Evolutionary conservation across 2,329 filamentous ascomycete genomes (phyloP), one percentile per base, ranked within the genome.

Genomic region (Microdochium trichocladiopsis): DNA sequence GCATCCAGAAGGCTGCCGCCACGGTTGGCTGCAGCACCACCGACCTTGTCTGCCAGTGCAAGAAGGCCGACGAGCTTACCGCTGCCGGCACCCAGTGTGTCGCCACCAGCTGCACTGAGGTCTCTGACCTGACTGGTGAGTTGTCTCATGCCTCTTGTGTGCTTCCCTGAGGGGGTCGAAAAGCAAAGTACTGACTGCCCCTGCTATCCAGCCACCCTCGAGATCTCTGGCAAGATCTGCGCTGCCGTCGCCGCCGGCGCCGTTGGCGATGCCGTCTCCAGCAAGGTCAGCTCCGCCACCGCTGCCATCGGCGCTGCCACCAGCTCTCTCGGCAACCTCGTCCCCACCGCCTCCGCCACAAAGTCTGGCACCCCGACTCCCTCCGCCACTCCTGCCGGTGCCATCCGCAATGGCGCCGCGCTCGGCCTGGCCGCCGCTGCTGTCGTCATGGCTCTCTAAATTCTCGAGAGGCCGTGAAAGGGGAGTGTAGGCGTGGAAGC

Each of bases 21-120:
- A 37, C 58, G 45, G 60, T 69, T 36, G 64, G 65, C 53, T 75
- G 72, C 62, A 52, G 47, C 2, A 23, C 62, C 49, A 54, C 54
- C 51, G 69, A 75, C 58, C 57, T 66, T 45, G 56, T 51, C 14
- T 75, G 73, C 62, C 67, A 68, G 53, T 76, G 73, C 61, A 47
- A 48, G 49, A 66, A 72, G 37, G 53, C 68, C 18, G 58, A 66
- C 33, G 58, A 60, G 41, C 65, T 75, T 51, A 68, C 65, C 9
- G 52, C 61, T 25, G 57, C 60, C 8, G 64, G 69, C 25, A 57
- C 67, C 37, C 62, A 64, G 24, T 75, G 72, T 54, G 59, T 74
- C 24, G 62, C 66, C 4, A 55, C 60, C 2, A 63, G 51, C 22
- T 73, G 71, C 57, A 57, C 53, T 37, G 51, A 65, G n/a, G 60